Conservation (phyloP, 768 basidiomycete genomes). For the Ramaria sp. region DNA sequence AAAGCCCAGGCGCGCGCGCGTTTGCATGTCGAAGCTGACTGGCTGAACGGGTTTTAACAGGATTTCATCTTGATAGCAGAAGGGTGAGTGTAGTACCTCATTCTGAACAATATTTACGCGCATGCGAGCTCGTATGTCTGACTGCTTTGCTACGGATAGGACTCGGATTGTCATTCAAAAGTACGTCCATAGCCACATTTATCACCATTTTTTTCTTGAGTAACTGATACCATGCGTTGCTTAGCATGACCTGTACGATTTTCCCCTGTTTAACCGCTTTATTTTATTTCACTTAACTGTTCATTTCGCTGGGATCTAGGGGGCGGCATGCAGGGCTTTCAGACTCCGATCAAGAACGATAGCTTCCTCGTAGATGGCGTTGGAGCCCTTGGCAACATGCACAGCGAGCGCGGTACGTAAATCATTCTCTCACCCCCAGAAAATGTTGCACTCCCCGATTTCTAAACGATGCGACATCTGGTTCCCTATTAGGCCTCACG, state of each 20-base stretch:
- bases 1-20: too few species aligned
- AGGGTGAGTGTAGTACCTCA: slow-evolving; percentile 34
- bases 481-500: slow-evolving; percentile 29
- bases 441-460: too few species aligned
- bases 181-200: slow-evolving; percentile 23
- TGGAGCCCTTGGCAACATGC: slow-evolving; percentile 53
- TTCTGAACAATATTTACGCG: neutral
- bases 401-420: slow-evolving; percentile 43
- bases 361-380: slow-evolving; percentile 63
- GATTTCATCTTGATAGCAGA: slow-evolving; percentile 68
- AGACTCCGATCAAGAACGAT: slow-evolving; percentile 50
- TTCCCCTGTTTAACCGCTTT: neutral
- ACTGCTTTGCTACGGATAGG: slow-evolving; percentile 5
- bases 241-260: slow-evolving; percentile 30
- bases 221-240: slow-evolving; percentile 31
- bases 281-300: neutral
- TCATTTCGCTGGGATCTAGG: slow-evolving; percentile 26
- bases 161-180: slow-evolving; percentile 51
- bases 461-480: too few species aligned
- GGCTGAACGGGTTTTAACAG: neutral
- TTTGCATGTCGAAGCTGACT: neutral
- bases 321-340: slow-evolving; percentile 64
- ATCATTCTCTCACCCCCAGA: neutral
- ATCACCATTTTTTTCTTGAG: neutral
- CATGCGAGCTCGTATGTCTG: too few species aligned